phyloP scores from a whole-genome alignment of 2,329 filamentous ascomycete genomes.

The Chaetothyriales sp. region DNA sequence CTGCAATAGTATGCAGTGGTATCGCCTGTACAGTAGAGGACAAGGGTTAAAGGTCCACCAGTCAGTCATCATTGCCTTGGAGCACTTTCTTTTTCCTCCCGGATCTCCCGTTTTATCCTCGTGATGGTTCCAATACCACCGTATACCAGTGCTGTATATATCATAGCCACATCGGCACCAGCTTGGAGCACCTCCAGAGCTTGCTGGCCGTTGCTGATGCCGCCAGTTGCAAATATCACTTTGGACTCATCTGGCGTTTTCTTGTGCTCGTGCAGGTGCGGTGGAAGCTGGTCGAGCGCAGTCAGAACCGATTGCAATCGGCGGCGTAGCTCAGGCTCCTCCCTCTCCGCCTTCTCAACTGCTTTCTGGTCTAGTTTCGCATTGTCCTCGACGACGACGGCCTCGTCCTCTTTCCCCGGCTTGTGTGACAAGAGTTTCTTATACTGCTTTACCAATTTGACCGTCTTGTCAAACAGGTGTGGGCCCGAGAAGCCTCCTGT shows the following conservation, averaged over 20 bases:
- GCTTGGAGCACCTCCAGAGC: slow-evolving; percentile 70
- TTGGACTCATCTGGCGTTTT: slow-evolving; percentile 33
- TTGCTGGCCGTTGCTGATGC: slow-evolving; percentile 76
- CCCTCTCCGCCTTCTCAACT: neutral
- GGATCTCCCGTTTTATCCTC: slow-evolving; percentile 34
- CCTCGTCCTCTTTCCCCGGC: neutral
- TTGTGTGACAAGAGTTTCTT: slow-evolving; percentile 47
- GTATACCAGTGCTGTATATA: slow-evolving; percentile 66
- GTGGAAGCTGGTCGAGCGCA: slow-evolving; percentile 10
- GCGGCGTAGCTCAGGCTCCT: slow-evolving; percentile 1
- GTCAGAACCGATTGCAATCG: slow-evolving; percentile 8
- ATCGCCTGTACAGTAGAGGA: slow-evolving; percentile 5
- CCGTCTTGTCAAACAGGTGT: slow-evolving; percentile 66
- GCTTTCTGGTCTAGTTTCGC: slow-evolving; percentile 8
- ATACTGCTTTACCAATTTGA: slow-evolving; percentile 66
- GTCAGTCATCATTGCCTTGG: neutral
- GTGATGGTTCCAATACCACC: slow-evolving; percentile 47
- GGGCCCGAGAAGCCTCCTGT: slow-evolving; percentile 84
- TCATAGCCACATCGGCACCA: slow-evolving; percentile 77
- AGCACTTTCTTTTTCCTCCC: slow-evolving; percentile 19
- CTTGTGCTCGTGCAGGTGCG: slow-evolving; percentile 1
- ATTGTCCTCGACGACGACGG: neutral
- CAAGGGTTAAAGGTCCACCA: slow-evolving; percentile 1
- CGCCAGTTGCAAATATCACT: slow-evolving; percentile 84
- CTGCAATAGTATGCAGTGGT: neutral